These are phyloP conservation scores for Acacia pycnantha DNA, from an alignment of 331 rosid genomes.

Conservation along the genomic window DNA sequence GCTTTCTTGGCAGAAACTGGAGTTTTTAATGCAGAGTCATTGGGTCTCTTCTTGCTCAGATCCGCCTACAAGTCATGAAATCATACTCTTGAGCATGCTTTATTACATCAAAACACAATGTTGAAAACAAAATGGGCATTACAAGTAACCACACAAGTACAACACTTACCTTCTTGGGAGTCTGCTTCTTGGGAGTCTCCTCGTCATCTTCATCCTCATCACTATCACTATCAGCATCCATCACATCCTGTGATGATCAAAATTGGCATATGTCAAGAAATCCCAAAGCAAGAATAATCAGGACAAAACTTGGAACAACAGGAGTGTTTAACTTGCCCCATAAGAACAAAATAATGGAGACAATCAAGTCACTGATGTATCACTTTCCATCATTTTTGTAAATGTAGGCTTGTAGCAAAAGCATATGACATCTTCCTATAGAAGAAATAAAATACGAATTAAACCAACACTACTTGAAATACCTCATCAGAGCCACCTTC, in stretches of 20 bases:
- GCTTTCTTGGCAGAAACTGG: constrained; percentile 72
- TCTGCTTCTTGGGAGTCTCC: constrained; percentile 31
- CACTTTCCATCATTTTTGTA: neutral
- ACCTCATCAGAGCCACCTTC: constrained; percentile 47
- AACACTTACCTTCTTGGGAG: constrained; percentile 38
- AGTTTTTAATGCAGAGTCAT: constrained; percentile 60
- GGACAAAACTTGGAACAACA: neutral
- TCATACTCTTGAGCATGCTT: neutral
- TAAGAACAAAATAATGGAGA: neutral
- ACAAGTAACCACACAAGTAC: neutral
- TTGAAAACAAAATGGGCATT: neutral
- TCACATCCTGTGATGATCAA: constrained; percentile 24
- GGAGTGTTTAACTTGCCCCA: neutral
- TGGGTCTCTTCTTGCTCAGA: constrained; percentile 60
- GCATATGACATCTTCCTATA: neutral
- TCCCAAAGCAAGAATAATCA: neutral
- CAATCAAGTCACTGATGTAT: neutral
- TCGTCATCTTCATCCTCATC: constrained; percentile 41
- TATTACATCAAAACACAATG: neutral
- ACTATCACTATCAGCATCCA: constrained; percentile 35
- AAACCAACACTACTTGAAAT: neutral
- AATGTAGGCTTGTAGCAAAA: neutral
- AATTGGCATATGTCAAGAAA: neutral
- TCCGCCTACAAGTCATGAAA: constrained; percentile 35
- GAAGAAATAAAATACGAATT: neutral